phyloP scores from a whole-genome alignment of 768 basidiomycete genomes.

The Cantharellus anzutake region DNA sequence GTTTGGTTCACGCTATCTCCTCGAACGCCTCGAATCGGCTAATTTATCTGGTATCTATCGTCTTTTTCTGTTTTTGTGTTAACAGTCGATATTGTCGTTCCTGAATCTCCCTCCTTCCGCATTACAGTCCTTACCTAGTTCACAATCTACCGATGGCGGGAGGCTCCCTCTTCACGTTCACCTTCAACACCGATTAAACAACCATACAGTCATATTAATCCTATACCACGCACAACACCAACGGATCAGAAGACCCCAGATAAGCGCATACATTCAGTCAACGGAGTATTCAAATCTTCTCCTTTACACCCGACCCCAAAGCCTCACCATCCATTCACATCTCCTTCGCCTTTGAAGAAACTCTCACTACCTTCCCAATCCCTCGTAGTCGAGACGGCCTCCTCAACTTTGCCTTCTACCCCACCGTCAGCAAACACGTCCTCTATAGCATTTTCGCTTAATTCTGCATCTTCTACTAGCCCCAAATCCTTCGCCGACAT shows the following conservation, averaged over 20 bases:
- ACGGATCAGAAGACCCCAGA: no score
- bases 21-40: background rate
- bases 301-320: no score
- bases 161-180: no score
- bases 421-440: background rate
- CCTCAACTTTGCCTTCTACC: background rate
- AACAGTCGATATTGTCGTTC: background rate
- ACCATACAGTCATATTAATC: no score
- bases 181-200: no score
- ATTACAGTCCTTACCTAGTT: background rate
- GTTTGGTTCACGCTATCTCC: background rate
- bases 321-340: no score
- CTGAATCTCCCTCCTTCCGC: background rate
- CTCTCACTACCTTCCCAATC: no score
- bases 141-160: background rate
- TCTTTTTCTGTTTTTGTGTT: background rate
- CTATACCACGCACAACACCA: no score
- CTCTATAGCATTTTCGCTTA: background rate
- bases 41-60: background rate
- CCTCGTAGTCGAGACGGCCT: no score
- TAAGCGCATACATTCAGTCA: no score
- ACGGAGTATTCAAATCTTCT: no score
- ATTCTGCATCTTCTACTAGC: background rate
- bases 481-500: background rate
- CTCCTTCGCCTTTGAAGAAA: no score